A percentile compares a stretch with the other conserved stretches of the same genome.
These are phyloP conservation scores for Trichocladium antarcticum DNA, from an alignment of 495 filamentous ascomycete genomes.

Conservation along the genomic window DNA sequence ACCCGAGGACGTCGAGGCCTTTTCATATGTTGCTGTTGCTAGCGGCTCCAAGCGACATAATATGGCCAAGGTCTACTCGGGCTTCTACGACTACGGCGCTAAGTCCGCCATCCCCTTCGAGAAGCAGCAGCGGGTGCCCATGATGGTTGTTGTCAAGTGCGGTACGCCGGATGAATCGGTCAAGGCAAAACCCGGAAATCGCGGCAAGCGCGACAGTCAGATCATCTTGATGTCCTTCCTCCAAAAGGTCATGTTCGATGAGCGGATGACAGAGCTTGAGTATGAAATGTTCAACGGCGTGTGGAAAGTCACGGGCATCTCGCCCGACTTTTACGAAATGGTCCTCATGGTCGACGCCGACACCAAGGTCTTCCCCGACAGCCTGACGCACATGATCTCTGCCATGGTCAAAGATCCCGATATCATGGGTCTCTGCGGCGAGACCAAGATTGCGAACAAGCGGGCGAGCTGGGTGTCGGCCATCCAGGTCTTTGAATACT, in stretches of 20 bases:
- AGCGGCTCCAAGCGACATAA: constrained; percentile 96
- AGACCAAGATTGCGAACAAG: constrained; percentile 99
- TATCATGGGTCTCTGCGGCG: constrained; percentile 97
- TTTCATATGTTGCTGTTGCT: constrained; percentile 94
- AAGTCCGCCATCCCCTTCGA: constrained; percentile 66
- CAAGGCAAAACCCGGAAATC: constrained; percentile 82
- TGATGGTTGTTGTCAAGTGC: constrained; percentile 95
- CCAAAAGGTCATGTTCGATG: constrained; percentile 99
- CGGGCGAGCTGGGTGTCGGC: constrained; percentile 86
- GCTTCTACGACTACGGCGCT: constrained; percentile 93
- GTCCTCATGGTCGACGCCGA: constrained; percentile 99
- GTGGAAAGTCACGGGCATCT: constrained; percentile 96
- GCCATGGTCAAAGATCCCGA: constrained; percentile 99
- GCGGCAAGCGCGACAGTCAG: constrained; percentile 96
- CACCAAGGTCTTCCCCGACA: constrained; percentile 97
- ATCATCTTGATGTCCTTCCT: constrained; percentile 99
- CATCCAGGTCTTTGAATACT: constrained; percentile 99
- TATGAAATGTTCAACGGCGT: constrained; percentile 99
- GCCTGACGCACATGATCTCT: constrained; percentile 94
- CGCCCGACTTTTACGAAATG: constrained; percentile 93
- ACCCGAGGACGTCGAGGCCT: constrained; percentile 70
- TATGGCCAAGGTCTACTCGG: constrained; percentile 96
- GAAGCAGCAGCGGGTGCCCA: constrained; percentile 95
- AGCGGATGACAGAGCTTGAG: constrained; percentile 99
- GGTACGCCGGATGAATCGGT: constrained; percentile 79